These are phyloP conservation scores for Cadophora malorum DNA, from an alignment of 2,329 filamentous ascomycete genomes.

Conservation along the genomic window DNA sequence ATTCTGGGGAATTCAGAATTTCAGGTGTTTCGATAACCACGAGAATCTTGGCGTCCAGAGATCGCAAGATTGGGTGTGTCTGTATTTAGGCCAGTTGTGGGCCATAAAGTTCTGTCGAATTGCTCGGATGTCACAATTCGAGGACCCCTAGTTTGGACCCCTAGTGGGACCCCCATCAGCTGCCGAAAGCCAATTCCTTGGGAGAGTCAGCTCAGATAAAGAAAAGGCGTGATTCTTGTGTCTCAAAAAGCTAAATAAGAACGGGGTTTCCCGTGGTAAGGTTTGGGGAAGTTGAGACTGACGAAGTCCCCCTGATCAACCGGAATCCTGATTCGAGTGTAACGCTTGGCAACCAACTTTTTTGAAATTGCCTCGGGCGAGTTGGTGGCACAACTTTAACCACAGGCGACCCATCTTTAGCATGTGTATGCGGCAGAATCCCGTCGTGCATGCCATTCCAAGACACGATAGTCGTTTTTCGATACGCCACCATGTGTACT, in stretches of 20 bases:
- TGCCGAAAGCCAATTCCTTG: background rate
- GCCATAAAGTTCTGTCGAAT: background rate
- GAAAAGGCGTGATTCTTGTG: background rate
- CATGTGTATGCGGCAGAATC: constrained; percentile 10
- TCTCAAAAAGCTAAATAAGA: background rate
- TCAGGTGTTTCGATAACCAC: background rate
- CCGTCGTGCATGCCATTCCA: background rate
- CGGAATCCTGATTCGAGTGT: background rate
- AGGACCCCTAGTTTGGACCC: constrained; percentile 16
- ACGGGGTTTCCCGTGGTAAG: background rate
- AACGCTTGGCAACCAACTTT: constrained; percentile 15
- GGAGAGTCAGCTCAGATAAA: background rate
- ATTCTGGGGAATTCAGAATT: background rate
- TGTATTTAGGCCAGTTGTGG: background rate
- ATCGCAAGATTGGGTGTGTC: constrained; percentile 5
- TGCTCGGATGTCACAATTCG: background rate
- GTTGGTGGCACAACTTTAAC: background rate
- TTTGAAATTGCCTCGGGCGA: constrained; percentile 9
- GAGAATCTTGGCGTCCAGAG: background rate
- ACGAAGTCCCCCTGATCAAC: constrained; percentile 5
- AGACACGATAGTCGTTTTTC: constrained; percentile 8
- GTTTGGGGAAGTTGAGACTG: background rate
- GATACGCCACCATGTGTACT: background rate
- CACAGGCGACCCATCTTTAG: background rate
- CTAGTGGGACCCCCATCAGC: background rate